Evolutionary conservation across 441 rosid species (phyloP).

Genomic region (Eruca vesicaria): DNA sequence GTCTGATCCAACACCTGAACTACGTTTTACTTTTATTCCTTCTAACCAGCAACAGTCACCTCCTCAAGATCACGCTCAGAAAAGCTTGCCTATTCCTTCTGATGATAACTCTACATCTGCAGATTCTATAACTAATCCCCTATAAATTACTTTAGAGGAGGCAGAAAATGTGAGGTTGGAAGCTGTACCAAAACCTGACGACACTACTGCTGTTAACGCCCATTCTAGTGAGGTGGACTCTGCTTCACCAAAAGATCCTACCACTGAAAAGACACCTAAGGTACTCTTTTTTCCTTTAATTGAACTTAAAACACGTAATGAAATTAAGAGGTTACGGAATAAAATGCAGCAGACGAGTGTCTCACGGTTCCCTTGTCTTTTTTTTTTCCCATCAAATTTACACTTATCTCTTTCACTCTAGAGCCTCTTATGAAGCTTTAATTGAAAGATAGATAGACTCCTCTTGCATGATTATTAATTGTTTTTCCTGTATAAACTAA

Average conservation of each 20-base stretch:
- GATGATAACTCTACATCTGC: no score
- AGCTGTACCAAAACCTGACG: no score
- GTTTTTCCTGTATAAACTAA: neutral
- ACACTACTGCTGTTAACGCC: no score
- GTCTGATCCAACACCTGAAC: conserved; percentile 39
- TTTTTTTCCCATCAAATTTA: neutral
- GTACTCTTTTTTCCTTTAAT: conserved; percentile 1
- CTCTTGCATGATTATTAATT: neutral
- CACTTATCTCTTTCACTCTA: neutral
- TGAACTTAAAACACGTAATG: conserved; percentile 1
- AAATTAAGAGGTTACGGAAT: conserved; percentile 6
- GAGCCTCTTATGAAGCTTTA: conserved; percentile 8
- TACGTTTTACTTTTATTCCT: conserved; percentile 34
- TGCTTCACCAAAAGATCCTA: conserved; percentile 20
- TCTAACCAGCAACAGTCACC: conserved; percentile 35
- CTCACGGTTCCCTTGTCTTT: neutral
- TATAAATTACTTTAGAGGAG: no score
- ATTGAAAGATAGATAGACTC: neutral
- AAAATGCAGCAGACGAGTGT: neutral
- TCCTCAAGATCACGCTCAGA: conserved; percentile 37
- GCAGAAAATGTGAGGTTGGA: conserved; percentile 39
- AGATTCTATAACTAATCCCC: no score
- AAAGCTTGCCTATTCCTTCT: conserved; percentile 29
- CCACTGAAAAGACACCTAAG: conserved; percentile 24
- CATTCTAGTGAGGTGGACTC: conserved; percentile 27